Evolutionary conservation across 78 protist species (phyloP).

Genomic region (Dictyostelium firmibasis): DNA sequence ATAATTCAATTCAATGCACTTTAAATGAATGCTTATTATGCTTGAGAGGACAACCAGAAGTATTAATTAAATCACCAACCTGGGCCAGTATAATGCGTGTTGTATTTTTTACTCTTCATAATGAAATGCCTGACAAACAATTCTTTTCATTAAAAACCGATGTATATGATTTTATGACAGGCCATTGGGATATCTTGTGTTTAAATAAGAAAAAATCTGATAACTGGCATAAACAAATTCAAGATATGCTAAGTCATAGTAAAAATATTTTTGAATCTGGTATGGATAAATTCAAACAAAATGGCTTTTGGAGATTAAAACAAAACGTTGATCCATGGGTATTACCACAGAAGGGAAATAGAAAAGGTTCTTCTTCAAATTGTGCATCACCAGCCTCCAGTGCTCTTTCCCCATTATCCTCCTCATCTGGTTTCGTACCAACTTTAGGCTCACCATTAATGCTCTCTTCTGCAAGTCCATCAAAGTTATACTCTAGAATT

Average conservation of each 20-base stretch:
- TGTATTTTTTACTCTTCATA: constrained; percentile 54
- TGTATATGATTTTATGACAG: constrained; percentile 67
- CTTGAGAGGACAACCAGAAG: constrained; percentile 66
- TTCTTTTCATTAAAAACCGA: constrained; percentile 67
- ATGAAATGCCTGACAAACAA: constrained; percentile 48
- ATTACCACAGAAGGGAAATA: constrained; percentile 30
- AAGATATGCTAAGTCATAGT: constrained; percentile 61
- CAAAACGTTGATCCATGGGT: constrained; percentile 58
- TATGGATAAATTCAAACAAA: constrained; percentile 72
- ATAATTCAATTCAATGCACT: background rate
- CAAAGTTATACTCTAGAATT: background rate
- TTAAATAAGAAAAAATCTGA: constrained; percentile 59
- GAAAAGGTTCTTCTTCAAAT: background rate
- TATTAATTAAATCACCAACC: constrained; percentile 52
- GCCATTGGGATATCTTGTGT: constrained; percentile 67
- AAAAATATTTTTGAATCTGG: constrained; percentile 76
- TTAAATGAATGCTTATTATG: constrained; percentile 61
- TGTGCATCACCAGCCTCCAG: background rate
- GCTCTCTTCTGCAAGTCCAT: background rate
- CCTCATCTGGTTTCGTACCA: constrained; percentile 11
- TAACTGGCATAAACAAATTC: constrained; percentile 78
- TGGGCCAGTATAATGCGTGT: constrained; percentile 78
- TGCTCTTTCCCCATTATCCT: background rate
- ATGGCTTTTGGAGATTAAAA: constrained; percentile 75
- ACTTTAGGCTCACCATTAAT: constrained; percentile 8